Base-by-base conservation (phyloP, 345 rosid species). In the Aurinia saxatilis region DNA sequence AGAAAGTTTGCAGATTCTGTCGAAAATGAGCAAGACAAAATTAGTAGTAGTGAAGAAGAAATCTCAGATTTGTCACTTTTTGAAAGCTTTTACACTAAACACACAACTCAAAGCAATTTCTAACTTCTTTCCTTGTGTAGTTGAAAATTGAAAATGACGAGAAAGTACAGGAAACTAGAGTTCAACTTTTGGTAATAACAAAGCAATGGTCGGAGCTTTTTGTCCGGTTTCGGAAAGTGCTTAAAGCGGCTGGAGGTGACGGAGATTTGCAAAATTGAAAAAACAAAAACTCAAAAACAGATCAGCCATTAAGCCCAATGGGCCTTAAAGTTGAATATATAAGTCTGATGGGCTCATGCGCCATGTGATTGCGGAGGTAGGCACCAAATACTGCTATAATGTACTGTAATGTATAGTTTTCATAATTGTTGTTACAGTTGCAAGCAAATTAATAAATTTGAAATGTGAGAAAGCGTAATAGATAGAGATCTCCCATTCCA, bases 41-140 rank as follows among this genome's bases (percentile, higher is more conserved):
- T 44, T 10, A 25, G 3, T 40, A 14, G 34, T 2, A 42, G 17
- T 13, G 23, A 12, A 14, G 5, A 16, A 25, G 16, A 60, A 52
- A 60, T 60, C 67, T 52, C 67, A 68, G 50, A 58, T 68, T 52
- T 12, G 39, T 60, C 21, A 60, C 48, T 40, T 51, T 31, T 7
- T 34, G n/a, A 65, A 7, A 13, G 56, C 41, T 21, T n/a, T 15
- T 17, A 29, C 12, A 31, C 37, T 58, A 36, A n/a, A n/a, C n/a
- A 18, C n/a, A 25, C 7, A 27, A 27, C 30, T 27, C 30, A 27
- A 5, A 66, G 49, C n/a, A n/a, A n/a, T n/a, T n/a, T n/a, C n/a
- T n/a, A n/a, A n/a, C n/a, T n/a, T n/a, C n/a, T n/a, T n/a, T n/a
- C n/a, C n/a, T n/a, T n/a, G n/a, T n/a, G n/a, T n/a, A n/a, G n/a